Base-by-base conservation (phyloP, 345 rosid species). In the Lepidium didymum region DNA sequence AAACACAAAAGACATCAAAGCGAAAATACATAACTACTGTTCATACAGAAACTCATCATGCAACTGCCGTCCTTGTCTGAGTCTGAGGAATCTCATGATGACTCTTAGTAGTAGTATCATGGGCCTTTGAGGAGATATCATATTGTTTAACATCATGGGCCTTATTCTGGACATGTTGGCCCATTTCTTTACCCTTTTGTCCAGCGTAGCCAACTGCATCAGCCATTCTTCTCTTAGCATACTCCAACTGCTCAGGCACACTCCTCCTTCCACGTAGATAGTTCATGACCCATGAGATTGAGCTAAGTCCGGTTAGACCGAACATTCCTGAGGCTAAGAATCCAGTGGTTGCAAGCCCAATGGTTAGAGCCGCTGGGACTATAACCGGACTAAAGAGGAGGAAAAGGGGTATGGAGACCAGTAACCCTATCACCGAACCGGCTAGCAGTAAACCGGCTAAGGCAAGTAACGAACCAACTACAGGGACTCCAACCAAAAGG, bases 301-400 rank as follows among this genome's bases (percentile, higher is more conserved):
- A 82, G 8, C 83, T 75, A 27, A 82, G 70, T 8, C 84, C 85
- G 0, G 80, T 84, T 21, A 81, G 18, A 60, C 85, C 88, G 0
- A 82, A 74, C 53, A 83, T 81, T 34, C 85, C 87, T 0, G 88
- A 79, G 18, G 79, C 52, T 55, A 81, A 51, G 71, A 82, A 67
- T 1, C 87, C 82, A 1, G 75, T 64, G 1, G 69, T 36, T 0
- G 91, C 81, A 13, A 78, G 64, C 38, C 77, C 84, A 7, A 86
- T 11, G 44, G 77, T 75, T 57, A 86, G 41, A n/a, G 87, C 79
- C 1, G 87, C 81, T 0, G 87, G 91, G 43, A 84, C 82, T n/a
- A 86, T 62, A 46, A 86, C 81, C 14, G 88, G 88, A 68, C 87
- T 81, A 67, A 81, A 86, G 56, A 86, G 51, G 16, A 84, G 47